phyloP scores from a whole-genome alignment of 441 rosid species.

The Dalechampia spathulata region DNA sequence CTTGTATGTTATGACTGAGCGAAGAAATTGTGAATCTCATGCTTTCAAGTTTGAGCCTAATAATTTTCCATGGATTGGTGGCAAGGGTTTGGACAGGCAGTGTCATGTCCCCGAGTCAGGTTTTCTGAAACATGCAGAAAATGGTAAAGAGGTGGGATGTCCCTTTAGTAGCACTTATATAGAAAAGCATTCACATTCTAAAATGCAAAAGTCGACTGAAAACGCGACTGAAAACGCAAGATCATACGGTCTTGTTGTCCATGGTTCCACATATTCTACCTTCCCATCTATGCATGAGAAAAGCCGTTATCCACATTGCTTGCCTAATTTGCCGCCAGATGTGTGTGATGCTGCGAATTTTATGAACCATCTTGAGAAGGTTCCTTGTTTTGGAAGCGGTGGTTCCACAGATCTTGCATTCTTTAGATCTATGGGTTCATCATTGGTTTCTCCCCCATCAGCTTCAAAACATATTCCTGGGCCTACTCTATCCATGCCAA shows the following conservation, averaged over 20 bases:
- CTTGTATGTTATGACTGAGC: slow-evolving; percentile 18
- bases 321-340: slow-evolving; percentile 12
- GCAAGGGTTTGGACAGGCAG: slow-evolving; percentile 21
- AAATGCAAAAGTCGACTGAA: slow-evolving; percentile 22
- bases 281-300: slow-evolving; percentile 21
- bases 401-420: slow-evolving; percentile 17
- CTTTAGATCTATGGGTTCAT: slow-evolving; percentile 14
- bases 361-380: slow-evolving; percentile 19
- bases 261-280: slow-evolving; percentile 14
- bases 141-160: slow-evolving; percentile 22
- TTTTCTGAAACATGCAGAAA: slow-evolving; percentile 24
- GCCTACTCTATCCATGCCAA: slow-evolving; percentile 13
- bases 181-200: slow-evolving; percentile 18
- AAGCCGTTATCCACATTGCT: slow-evolving; percentile 8
- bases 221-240: slow-evolving; percentile 18
- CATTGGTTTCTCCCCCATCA: slow-evolving; percentile 15
- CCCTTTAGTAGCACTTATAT: slow-evolving; percentile 13
- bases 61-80: slow-evolving; percentile 14
- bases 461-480: slow-evolving; percentile 16
- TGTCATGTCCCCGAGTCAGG: slow-evolving; percentile 17
- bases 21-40: slow-evolving; percentile 20
- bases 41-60: slow-evolving; percentile 16
- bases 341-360: slow-evolving; percentile 19
- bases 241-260: slow-evolving; percentile 11
- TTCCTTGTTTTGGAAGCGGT: slow-evolving; percentile 15